phyloP scores from a whole-genome alignment of 352 stramenopile genomes.

The Globisporangium spinosum region DNA sequence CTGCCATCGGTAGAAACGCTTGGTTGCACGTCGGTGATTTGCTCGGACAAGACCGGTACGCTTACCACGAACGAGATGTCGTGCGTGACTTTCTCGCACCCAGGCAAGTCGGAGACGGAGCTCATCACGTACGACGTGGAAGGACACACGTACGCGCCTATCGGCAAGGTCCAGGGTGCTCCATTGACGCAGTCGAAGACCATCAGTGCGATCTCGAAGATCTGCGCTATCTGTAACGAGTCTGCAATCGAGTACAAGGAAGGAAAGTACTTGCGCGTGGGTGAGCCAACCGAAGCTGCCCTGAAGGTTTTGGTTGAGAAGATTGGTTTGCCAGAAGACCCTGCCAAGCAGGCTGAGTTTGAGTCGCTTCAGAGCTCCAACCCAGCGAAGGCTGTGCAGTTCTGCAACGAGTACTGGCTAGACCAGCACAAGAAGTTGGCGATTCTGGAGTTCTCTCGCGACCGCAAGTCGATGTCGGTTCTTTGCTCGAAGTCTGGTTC shows the following conservation, averaged over 20 bases:
- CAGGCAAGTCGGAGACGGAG: constrained; percentile 59
- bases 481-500: constrained; percentile 66
- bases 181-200: constrained; percentile 62
- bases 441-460: constrained; percentile 95
- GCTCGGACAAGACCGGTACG: constrained; percentile 93
- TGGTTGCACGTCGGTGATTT: constrained; percentile 95
- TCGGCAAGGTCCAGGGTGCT: constrained; percentile 64
- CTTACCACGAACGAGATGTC: constrained; percentile 99
- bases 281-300: constrained; percentile 96
- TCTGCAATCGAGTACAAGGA: constrained; percentile 88
- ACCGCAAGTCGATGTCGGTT: constrained; percentile 98
- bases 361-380: constrained; percentile 50
- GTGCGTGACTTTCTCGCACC: constrained; percentile 74
- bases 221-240: constrained; percentile 97
- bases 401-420: constrained; percentile 80
- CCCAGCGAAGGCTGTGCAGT: constrained; percentile 72
- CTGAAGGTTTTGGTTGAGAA: constrained; percentile 95
- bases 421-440: constrained; percentile 88
- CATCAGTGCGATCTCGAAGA: constrained; percentile 83
- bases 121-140: constrained; percentile 90
- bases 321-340: constrained; percentile 84
- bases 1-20: constrained; percentile 97
- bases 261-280: constrained; percentile 88
- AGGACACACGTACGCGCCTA: constrained; percentile 92
- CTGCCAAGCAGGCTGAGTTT: constrained; percentile 59